Evolutionary conservation across 345 rosid genomes (phyloP), one percentile per base, ranked within the genome.

Genomic region (Excoecaria agallocha): DNA sequence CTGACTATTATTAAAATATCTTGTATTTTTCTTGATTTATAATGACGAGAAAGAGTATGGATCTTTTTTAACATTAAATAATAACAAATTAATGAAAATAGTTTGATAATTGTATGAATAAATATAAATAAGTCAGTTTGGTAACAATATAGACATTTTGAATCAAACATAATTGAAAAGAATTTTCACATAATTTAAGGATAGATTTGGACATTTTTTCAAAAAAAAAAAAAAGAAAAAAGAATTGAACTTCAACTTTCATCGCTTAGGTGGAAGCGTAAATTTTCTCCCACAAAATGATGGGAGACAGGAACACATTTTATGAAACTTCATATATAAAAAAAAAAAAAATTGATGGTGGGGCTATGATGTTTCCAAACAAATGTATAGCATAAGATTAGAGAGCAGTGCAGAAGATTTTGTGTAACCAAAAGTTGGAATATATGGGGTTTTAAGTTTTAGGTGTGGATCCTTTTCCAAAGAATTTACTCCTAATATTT

Each of bases 281-380:
- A 67, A 79, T 71, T 87, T 83, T 80, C 84, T 79, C 84, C 87
- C 69, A 86, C 80, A 85, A 72, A 82, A 86, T 85, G 86, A 86
- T 86, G 86, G 58, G 75, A 76, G 90, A 82, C 90, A 84, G 73
- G 84, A 83, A 87, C 77, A 77, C 87, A 89, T 70, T 74, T 63
- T 74, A 61, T 80, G 84, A 78, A 89, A 83, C 84, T 84, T 87
- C 76, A 81, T 72, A n/a, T n/a, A n/a, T n/a, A n/a, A n/a, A n/a
- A n/a, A n/a, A 71, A 25, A 25, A 24, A 57, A 41, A 68, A 43
- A 39, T 54, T 30, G 10, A 56, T 58, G 77, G 87, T 87, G 84
- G 90, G 89, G 81, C 79, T 57, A 20, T 68, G 9, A 48, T 84
- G 93, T 85, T 81, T 30, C 78, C 76, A 81, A 73, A 74, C 76